Base-by-base conservation (phyloP, 257 asterid genomes). In the Sherardia arvensis region DNA sequence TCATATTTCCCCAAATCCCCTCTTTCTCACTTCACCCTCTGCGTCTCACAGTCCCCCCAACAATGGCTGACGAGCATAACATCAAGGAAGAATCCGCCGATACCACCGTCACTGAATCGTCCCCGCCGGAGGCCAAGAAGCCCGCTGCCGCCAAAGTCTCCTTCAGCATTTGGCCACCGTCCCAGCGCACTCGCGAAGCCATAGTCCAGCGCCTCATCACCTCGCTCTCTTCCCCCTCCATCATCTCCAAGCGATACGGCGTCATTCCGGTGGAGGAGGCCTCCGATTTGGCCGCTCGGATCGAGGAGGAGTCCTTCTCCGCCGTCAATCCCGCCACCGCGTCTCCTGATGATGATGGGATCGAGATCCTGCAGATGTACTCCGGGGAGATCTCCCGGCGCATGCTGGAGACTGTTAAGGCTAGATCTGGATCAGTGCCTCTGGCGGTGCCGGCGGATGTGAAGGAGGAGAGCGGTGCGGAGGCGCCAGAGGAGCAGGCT, bases 161-260 rank as follows among this genome's bases (percentile, higher is more conserved):
- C 59, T 84, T 91, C 85, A 82, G 86, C 90, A 84, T 88, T 55
- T 91, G 96, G 98, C 98, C 98, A 0, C 96, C 96, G 0, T 74
- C 87, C 18, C 88, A 81, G 18, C 91, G 93, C 66, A 86, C 95
- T 20, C 98, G 98, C 69, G 96, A 86, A 26, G 94, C 96, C 48
- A 94, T 91, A 21, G 73, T 75, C 47, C 74, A 65, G 65, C 98
- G 95, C 75, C 84, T 88, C 48, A 59, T 86, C 58, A 94, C 86
- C 34, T 84, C 94, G 68, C 92, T 91, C 15, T 78, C 95, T 0
- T 69, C 95, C 45, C 85, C 87, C 3, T 91, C 98, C 51, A 78
- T 88, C 4, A 73, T 91, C 54, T 88, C 98, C 75, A 85, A 86
- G 69, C 80, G 95, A 0, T 91, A 88, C 85, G 98, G 95, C 66